Evolutionary conservation across 495 filamentous ascomycete species (phyloP).

Genomic region (Massariosphaeria phaeospora): DNA sequence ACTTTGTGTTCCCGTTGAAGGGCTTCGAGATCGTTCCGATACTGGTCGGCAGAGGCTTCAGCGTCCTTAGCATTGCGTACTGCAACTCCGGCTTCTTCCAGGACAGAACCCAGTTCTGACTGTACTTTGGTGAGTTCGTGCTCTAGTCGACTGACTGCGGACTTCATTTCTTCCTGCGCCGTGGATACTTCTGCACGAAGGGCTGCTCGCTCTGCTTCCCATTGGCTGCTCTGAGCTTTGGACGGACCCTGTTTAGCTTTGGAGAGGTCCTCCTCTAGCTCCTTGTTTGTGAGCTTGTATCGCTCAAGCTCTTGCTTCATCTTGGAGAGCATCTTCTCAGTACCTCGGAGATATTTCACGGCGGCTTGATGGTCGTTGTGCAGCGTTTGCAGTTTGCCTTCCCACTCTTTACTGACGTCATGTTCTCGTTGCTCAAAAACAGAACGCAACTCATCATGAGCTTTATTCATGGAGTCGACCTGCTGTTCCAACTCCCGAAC

Average conservation of each 20-base stretch:
- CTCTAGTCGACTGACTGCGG: constrained; percentile 57
- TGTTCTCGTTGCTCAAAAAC: constrained; percentile 71
- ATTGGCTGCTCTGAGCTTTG: constrained; percentile 50
- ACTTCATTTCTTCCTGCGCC: constrained; percentile 62
- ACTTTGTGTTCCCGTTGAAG: constrained; percentile 74
- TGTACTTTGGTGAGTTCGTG: constrained; percentile 62
- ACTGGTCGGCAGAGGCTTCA: constrained; percentile 26
- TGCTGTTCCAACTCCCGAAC: constrained; percentile 86
- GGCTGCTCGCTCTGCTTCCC: constrained; percentile 69
- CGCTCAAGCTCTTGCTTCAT: constrained; percentile 94
- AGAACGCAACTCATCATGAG: constrained; percentile 77
- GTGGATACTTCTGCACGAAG: constrained; percentile 62
- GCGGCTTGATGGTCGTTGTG: constrained; percentile 98
- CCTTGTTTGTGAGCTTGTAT: constrained; percentile 79
- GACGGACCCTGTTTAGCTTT: constrained; percentile 46
- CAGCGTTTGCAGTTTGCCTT: constrained; percentile 85
- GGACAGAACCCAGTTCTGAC: constrained; percentile 57
- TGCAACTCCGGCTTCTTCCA: constrained; percentile 62
- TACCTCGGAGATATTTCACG: constrained; percentile 98
- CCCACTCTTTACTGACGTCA: constrained; percentile 77
- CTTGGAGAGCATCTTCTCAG: constrained; percentile 97
- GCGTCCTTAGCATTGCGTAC: constrained; percentile 53
- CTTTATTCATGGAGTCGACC: constrained; percentile 67
- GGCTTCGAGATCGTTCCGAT: constrained; percentile 66
- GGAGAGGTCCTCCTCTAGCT: constrained; percentile 70